Evolutionary conservation across 306 rosid species (phyloP), one percentile per base, ranked within the genome.

Genomic region (Echinosophora koreensis): DNA sequence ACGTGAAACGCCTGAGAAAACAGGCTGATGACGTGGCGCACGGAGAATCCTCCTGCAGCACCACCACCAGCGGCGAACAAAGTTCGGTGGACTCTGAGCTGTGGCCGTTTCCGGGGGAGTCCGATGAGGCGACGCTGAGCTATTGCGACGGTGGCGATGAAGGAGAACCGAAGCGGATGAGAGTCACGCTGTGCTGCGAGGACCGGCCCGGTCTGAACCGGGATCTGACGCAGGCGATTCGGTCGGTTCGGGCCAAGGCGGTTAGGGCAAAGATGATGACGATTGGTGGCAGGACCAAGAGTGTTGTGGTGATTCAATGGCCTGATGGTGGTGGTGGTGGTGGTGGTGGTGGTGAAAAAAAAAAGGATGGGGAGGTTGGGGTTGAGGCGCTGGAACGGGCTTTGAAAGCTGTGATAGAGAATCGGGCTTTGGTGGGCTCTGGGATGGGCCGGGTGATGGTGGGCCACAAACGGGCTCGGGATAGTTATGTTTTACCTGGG

Each of bases 231-330:
- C 63, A 50, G 61, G 98, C 93, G 0, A 86, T 92, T n/a, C 68
- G 85, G 60, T 86, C 91, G 38, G 96, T 81, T 15, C 84, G 77
- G 56, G 96, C 81, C 0, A 88, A 60, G 69, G 81, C 75, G 18
- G 86, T 94, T 8, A 84, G 89, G 44, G 97, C 91, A 3, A 94
- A 94, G 92, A 89, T 82, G 89, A 87, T 89, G 93, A 92, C 97
- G 54, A 81, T 94, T 10, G 97, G 97, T 2, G 97, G 96, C 15
- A 66, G 97, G 83, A 86, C 85, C 14, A 92, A 90, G 90, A 87
- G 61, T 18, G 90, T 85, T 10, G 87, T 94, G 76, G 85, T 87
- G 60, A 60, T 92, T 58, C 82, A 92, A 66, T 86, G 90, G 90
- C 59, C 80, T 11, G 86, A 15, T 46, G 64, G 22, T 22, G 86